Base-by-base conservation (phyloP, 495 filamentous ascomycete genomes). In the Penicillium antarcticum region DNA sequence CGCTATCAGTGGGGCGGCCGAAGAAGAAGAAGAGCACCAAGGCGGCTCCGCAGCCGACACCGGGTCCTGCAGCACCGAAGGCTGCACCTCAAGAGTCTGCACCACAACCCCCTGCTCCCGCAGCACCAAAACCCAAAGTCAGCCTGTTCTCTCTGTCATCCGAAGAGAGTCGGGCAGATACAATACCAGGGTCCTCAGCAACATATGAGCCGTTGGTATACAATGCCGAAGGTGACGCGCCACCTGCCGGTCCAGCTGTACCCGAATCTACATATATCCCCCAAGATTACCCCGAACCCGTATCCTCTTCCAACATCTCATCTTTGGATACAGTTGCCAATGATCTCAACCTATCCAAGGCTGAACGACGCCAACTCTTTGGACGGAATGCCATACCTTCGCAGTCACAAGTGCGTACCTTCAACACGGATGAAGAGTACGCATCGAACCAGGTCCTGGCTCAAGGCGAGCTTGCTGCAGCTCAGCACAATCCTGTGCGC, bases 381-480 rank as follows among this genome's bases (percentile, higher is more conserved):
- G 91, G 91, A 21, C 85, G 91, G 4, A 66, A 73, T 47, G 65
- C 59, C 3, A 63, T 57, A 37, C 47, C 64, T 9, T 59, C 60
- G n/a, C 55, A 69, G 34, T 68, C 70, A 6, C 77, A 70, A 18
- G 73, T 95, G 8, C 70, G 89, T 40, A 87, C 83, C 51, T 95
- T 97, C 83, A 87, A 92, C 69, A 92, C 87, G 34, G 89, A 91
- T 64, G 65, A 70, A 44, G 91, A 97, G 68, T 97, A 97, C 71
- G 81, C 76, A 13, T 79, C 85, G 48, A 97, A 97, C 67, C 85
- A 92, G 67, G 73, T 72, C 42, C 35, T 69, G 46, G 56, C 63
- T 7, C 58, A 67, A 36, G 69, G 73, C 11, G 69, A 77, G 19
- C 68, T 94, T 29, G 83, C 91, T 3, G 81, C 84, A 12, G 66